phyloP scores from a whole-genome alignment of 495 filamentous ascomycete genomes.

The Penicillium coffeae region DNA sequence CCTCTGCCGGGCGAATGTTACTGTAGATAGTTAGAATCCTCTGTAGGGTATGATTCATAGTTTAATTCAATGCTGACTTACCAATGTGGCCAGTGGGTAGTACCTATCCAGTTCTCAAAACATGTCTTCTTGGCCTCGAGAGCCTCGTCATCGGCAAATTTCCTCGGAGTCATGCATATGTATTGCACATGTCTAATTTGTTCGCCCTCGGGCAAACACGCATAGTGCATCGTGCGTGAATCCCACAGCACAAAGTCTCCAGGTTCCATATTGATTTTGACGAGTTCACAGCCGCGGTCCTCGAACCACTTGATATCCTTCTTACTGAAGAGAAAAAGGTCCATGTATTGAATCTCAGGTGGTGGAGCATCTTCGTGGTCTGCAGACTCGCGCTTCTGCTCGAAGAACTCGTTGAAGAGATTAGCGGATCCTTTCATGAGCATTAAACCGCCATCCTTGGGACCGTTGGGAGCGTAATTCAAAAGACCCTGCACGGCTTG shows the following conservation, averaged over 20 bases:
- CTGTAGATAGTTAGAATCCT: conserved; percentile 3
- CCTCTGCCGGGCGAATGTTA: conserved; percentile 30
- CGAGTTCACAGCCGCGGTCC: conserved; percentile 31
- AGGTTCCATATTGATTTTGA: conserved; percentile 37
- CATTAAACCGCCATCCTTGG: conserved; percentile 39
- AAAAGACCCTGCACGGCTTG: conserved; percentile 11
- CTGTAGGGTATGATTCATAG: no score
- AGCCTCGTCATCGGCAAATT: conserved; percentile 19
- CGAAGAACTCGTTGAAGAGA: conserved; percentile 36
- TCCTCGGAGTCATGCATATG: conserved; percentile 28
- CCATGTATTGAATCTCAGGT: conserved; percentile 29
- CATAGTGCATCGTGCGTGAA: conserved; percentile 39
- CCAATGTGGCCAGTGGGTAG: conserved; percentile 34
- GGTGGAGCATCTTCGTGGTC: conserved; percentile 35
- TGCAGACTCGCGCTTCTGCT: conserved; percentile 15
- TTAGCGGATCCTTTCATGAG: conserved; percentile 38
- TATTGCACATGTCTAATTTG: conserved; percentile 35
- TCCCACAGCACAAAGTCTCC: conserved; percentile 44
- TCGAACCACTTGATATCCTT: conserved; percentile 40
- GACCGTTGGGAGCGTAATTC: conserved; percentile 37
- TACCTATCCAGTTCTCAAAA: conserved; percentile 27
- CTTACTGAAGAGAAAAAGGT: conserved; percentile 32
- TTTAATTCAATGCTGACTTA: conserved; percentile 9
- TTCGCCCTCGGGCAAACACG: conserved; percentile 30
- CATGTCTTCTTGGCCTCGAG: conserved; percentile 25